Conservation (phyloP, 768 basidiomycete species). For the Collybia mongolica region DNA sequence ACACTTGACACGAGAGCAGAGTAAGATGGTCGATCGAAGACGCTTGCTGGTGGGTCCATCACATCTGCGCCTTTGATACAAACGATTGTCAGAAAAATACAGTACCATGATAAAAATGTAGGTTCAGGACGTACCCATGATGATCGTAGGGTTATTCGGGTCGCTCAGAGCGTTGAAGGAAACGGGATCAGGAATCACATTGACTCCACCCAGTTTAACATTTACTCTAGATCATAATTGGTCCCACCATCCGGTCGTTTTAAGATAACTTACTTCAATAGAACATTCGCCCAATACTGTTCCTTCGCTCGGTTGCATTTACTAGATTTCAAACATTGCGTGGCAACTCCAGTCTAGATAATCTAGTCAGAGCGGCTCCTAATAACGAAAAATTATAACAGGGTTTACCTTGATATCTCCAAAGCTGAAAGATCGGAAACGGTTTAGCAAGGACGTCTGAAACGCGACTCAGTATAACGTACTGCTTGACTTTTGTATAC, state of each 20-base stretch:
- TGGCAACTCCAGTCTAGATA: constrained; percentile 67
- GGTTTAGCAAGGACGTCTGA: constrained; percentile 10
- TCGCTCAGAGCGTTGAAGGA: constrained; percentile 60
- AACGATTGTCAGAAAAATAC: neutral
- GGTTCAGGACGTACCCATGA: constrained; percentile 53
- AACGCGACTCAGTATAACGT: constrained; percentile 23
- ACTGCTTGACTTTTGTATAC: constrained; percentile 48
- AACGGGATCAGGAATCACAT: constrained; percentile 63
- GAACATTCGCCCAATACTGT: constrained; percentile 83
- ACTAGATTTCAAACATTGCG: constrained; percentile 69
- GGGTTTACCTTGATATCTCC: constrained; percentile 47
- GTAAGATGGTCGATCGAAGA: constrained; percentile 70
- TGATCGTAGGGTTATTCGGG: constrained; percentile 67
- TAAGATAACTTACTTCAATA: constrained; percentile 59
- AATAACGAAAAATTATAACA: neutral
- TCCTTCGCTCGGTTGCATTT: constrained; percentile 66
- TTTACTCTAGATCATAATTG: constrained; percentile 53
- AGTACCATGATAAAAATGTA: neutral
- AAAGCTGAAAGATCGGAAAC: constrained; percentile 29
- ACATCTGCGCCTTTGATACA: constrained; percentile 63
- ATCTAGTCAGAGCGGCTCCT: neutral
- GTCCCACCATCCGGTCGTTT: neutral
- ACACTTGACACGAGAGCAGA: constrained; percentile 74
- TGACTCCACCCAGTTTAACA: constrained; percentile 82
- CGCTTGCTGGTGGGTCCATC: constrained; percentile 78